Evolutionary conservation across 2,329 filamentous ascomycete species (phyloP).

Genomic region (Aspergillus thermomutatus): DNA sequence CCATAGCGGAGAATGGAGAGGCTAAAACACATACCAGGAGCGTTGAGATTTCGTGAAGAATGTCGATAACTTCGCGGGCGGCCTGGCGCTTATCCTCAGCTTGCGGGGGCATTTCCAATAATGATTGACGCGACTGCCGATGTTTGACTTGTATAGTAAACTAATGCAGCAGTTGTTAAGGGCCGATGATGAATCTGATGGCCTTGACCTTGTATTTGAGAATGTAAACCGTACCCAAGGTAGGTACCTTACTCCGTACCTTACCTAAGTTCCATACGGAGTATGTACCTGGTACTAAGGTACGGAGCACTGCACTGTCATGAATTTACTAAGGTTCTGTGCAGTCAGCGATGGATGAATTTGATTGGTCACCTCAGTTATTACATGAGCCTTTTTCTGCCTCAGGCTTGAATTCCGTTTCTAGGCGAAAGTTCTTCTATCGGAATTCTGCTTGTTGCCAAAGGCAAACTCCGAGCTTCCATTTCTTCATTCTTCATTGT

Average conservation of each 20-base stretch:
- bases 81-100: conserved; percentile 48
- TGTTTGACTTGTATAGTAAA: neutral
- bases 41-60: conserved; percentile 49
- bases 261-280: too few species aligned
- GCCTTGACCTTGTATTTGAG: neutral
- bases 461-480: neutral
- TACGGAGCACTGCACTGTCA: too few species aligned
- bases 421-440: conserved; percentile 2
- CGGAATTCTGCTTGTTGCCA: neutral
- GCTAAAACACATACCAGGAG: conserved; percentile 37
- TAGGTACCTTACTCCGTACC: too few species aligned
- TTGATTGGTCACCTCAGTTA: conserved; percentile 1
- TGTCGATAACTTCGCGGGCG: conserved; percentile 50
- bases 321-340: too few species aligned
- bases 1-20: conserved; percentile 4
- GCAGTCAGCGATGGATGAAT: neutral
- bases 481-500: conserved; percentile 28
- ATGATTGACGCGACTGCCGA: neutral
- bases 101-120: conserved; percentile 38
- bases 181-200: neutral
- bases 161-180: neutral
- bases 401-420: neutral
- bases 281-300: neutral
- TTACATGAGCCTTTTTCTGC: neutral
- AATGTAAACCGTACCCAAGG: neutral